Evolutionary conservation across 805 yeast species (phyloP), one percentile per base, ranked within the genome.

Genomic region (Ogataea dorogensis): DNA sequence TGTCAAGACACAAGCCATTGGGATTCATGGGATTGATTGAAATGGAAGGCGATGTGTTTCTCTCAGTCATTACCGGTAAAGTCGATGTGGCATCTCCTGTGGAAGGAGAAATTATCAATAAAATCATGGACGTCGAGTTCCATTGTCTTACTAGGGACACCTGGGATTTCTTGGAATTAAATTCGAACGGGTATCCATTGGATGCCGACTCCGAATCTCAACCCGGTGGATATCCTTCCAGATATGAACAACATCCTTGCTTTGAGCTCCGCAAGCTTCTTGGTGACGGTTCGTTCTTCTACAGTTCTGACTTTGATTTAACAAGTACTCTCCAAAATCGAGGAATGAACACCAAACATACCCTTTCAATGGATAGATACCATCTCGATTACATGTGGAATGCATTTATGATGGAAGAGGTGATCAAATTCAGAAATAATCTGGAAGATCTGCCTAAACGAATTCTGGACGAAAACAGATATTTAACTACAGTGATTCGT

Each of bases 341-440:
- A 54, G 94, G 91, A 2, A 63, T 79, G 7, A 59, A 63, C 26
- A 54, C 60, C 1, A 63, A 65, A 39, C 38, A 48, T 24, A 64
- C 77, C 0, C 51, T 75, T 31, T 68, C 77, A 32, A 61, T 65
- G 41, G 81, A 76, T 48, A 69, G 84, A 29, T 81, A 76, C 48
- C 91, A 83, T 55, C 79, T 77, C 32, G 89, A 88, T 48, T 93
- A 85, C 56, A 91, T 93, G 98, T 93, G 99, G 98, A 93, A 93
- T 58, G 74, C 84, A 6, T 91, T 85, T 58, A 77, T 93, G 80
- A 81, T 89, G 81, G 73, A 79, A 36, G 95, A 87, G 44, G 72
- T 91, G 33, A 68, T 86, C 44, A 71, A 75, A 29, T 89, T 83
- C 60, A 70, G 95, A 43, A 71, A 80, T 44, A 81, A 82, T 38